Evolutionary conservation across 106 monocot species (phyloP).

Genomic region (Vanilla planifolia): DNA sequence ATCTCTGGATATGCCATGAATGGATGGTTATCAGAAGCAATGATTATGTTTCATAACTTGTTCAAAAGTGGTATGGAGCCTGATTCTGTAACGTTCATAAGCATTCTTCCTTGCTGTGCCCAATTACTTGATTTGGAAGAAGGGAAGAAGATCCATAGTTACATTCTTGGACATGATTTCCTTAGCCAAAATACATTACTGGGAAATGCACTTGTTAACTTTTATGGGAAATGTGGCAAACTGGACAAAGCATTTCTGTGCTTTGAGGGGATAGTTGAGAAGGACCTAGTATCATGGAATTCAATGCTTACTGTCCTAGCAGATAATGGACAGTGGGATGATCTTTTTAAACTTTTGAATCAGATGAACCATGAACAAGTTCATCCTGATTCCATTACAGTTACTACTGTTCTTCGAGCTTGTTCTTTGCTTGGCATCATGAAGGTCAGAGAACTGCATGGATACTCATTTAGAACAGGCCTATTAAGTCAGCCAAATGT

Average conservation of each 20-base stretch:
- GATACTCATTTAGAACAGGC: conserved; percentile 34
- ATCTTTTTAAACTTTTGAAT: conserved; percentile 24
- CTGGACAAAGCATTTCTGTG: conserved; percentile 30
- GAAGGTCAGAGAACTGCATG: conserved; percentile 56
- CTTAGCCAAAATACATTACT: conserved; percentile 38
- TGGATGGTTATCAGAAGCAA: conserved; percentile 21
- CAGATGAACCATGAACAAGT: conserved; percentile 29
- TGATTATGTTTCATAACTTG: conserved; percentile 43
- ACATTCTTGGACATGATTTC: conserved; percentile 17
- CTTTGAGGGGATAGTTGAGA: conserved; percentile 29
- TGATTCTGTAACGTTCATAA: conserved; percentile 44
- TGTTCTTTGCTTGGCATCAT: conserved; percentile 19
- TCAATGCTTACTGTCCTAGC: conserved; percentile 46
- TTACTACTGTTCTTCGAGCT: conserved; percentile 43
- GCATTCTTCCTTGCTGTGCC: conserved; percentile 43
- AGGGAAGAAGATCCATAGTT: conserved; percentile 56
- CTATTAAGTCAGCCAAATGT: conserved; percentile 18
- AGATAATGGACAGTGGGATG: conserved; percentile 26
- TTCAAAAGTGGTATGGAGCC: conserved; percentile 22
- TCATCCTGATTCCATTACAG: conserved; percentile 40
- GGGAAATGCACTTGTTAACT: conserved; percentile 63
- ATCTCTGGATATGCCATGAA: conserved; percentile 55
- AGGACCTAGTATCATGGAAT: conserved; percentile 69
- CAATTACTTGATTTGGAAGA: conserved; percentile 30
- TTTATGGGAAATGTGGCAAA: conserved; percentile 52